These are phyloP conservation scores for Pseudogymnoascus sp. DNA, from an alignment of 2,329 filamentous ascomycete genomes.

Conservation along the genomic window DNA sequence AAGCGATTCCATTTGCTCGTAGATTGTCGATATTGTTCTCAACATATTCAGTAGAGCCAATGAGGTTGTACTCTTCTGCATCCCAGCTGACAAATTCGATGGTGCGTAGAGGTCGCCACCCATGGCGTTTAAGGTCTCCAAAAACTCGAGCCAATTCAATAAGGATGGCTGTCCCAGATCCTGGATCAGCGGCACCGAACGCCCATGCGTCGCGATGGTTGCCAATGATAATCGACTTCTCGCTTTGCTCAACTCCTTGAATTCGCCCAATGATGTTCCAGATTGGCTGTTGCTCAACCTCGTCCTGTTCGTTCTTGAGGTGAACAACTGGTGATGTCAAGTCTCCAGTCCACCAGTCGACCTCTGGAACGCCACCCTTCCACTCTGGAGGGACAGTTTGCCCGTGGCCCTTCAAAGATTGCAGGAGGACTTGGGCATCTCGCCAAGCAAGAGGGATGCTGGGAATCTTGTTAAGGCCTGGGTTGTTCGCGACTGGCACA, in stretches of 20 bases:
- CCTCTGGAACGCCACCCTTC: slow-evolving; percentile 68
- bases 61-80: slow-evolving; percentile 82
- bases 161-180: slow-evolving; percentile 83
- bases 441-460: slow-evolving; percentile 86
- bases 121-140: slow-evolving; percentile 65
- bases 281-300: slow-evolving; percentile 72
- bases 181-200: slow-evolving; percentile 78
- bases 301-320: slow-evolving; percentile 80
- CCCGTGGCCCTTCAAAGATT: slow-evolving; percentile 69
- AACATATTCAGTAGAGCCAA: slow-evolving; percentile 91
- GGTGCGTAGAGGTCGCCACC: slow-evolving; percentile 87
- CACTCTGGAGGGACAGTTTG: slow-evolving; percentile 61
- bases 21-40: slow-evolving; percentile 73
- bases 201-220: slow-evolving; percentile 93
- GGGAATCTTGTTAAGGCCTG: slow-evolving; percentile 73
- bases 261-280: slow-evolving; percentile 89
- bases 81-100: slow-evolving; percentile 98
- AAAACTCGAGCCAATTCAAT: slow-evolving; percentile 83
- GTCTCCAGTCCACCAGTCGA: slow-evolving; percentile 80
- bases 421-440: slow-evolving; percentile 73
- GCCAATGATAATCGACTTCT: slow-evolving; percentile 81
- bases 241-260: slow-evolving; percentile 70
- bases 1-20: slow-evolving; percentile 69
- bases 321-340: slow-evolving; percentile 67
- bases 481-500: slow-evolving; percentile 61